Evolutionary conservation across 148 eudicot genomes (phyloP), one percentile per base, ranked within the genome.

Genomic region (Rheum nobile): DNA sequence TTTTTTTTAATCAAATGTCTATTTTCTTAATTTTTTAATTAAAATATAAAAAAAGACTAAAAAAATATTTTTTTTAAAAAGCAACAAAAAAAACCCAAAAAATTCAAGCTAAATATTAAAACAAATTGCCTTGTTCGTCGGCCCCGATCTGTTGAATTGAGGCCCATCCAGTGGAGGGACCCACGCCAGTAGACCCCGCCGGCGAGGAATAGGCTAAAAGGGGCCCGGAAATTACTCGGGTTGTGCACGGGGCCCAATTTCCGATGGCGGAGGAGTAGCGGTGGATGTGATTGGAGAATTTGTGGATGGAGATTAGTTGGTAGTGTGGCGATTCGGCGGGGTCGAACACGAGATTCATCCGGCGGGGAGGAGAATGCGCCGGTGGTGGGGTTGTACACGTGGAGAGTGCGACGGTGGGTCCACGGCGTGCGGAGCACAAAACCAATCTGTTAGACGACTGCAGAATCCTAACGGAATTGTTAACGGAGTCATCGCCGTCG

Each of bases 361-460:
- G 22, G 71, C 39, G 41, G 71, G 8, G 65, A n/a, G 28, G 65
- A 28, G 24, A 9, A 34, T 22, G 22, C 24, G 71, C 41, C 43
- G 42, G 71, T 67, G 24, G 71, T 67, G 10, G 71, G 71, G 11
- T 67, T 67, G 71, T 67, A 67, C 22, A 67, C 43, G 71, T 67
- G 65, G 65, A 57, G 22, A 3, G 31, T 24, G 10, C 65, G 31
- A 32, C 4, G 4, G 65, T 57, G 34, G 65, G 71, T 5, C 71
- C 71, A 19, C 43, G 24, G 24, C 22, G n/a, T 11, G 9, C 39
- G 43, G 71, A 67, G 42, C 42, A 32, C 1, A 67, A 4, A 0
- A 67, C 21, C 9, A 67, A n/a, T 6, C 71, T 42, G 43, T 67
- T 67, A 10, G 22, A 67, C 10, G 71, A 67, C 8, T n/a, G n/a